A percentile compares a stretch with the other conserved stretches of the same genome.
These are phyloP conservation scores for Kwoniella botswanensis DNA, from an alignment of 768 basidiomycete genomes.

Conservation along the genomic window DNA sequence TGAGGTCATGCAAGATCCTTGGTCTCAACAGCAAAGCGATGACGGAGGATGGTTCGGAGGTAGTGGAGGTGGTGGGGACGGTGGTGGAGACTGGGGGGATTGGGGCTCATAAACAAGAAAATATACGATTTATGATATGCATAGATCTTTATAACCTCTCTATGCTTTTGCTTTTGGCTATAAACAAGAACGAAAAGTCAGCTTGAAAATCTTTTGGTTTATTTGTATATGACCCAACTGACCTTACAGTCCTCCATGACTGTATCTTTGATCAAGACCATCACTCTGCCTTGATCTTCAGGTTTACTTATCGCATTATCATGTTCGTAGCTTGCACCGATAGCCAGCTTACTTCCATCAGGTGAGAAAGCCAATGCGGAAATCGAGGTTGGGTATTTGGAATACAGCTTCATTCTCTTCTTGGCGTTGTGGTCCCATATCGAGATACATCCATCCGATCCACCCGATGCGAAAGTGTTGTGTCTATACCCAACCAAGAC, in stretches of 20 bases:
- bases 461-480: conserved; percentile 94
- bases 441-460: conserved; percentile 90
- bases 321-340: conserved; percentile 88
- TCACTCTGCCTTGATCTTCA: conserved; percentile 63
- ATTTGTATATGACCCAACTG: conserved; percentile 15
- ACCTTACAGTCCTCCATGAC: conserved; percentile 58
- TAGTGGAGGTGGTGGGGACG: conserved; percentile 30
- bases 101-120: conserved; percentile 4
- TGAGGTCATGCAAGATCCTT: conserved; percentile 51
- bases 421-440: conserved; percentile 98
- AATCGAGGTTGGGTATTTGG: conserved; percentile 74
- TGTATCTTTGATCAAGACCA: conserved; percentile 55
- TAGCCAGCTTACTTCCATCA: conserved; percentile 78
- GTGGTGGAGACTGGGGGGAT: conserved; percentile 40
- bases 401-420: conserved; percentile 89
- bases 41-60: conserved; percentile 42
- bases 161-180: conserved; percentile 49
- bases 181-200: neutral
- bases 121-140: conserved; percentile 15
- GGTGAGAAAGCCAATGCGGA: conserved; percentile 80
- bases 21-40: conserved; percentile 28
- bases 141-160: conserved; percentile 8
- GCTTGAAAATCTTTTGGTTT: neutral
- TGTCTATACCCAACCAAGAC: conserved; percentile 62
- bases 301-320: conserved; percentile 74